Percentiles rank a stretch among this genome's conserved stretches.
Conservation (phyloP, 495 filamentous ascomycete species). For the Daldinia vernicosa region DNA sequence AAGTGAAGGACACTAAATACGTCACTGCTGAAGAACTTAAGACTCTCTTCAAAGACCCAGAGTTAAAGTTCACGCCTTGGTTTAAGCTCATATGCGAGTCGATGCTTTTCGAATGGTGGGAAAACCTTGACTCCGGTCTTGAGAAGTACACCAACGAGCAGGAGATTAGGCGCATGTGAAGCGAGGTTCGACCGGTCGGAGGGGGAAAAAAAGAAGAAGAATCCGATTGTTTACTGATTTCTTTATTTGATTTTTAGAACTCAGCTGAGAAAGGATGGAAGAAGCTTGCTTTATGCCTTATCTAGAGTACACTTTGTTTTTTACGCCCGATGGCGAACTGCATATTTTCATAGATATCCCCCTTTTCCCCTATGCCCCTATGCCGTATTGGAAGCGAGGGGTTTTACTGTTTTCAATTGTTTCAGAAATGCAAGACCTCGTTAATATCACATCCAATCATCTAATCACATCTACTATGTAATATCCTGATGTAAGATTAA, state of each 20-base stretch:
- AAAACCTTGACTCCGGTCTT: conserved; percentile 78
- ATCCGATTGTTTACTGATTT: background rate
- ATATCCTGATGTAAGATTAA: conserved; percentile 1
- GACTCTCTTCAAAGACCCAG: conserved; percentile 81
- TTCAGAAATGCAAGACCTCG: conserved; percentile 31
- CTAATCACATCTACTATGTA: background rate
- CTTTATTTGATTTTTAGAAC: background rate
- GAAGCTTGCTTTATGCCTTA: background rate
- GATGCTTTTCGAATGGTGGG: conserved; percentile 99
- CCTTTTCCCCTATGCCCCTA: background rate
- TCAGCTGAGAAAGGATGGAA: background rate
- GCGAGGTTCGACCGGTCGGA: background rate
- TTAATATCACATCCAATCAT: conserved; percentile 25
- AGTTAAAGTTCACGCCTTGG: conserved; percentile 93
- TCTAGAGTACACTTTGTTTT: background rate
- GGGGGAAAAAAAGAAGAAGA: background rate
- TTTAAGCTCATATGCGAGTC: conserved; percentile 99
- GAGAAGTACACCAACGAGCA: conserved; percentile 88
- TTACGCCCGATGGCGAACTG: background rate
- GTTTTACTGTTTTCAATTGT: conserved; percentile 28
- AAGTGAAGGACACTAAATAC: conserved; percentile 83
- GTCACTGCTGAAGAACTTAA: conserved; percentile 85
- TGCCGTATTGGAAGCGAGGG: conserved; percentile 13
- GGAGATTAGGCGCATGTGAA: conserved; percentile 85
- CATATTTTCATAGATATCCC: conserved; percentile 3